phyloP scores from a whole-genome alignment of 1,284 basidiomycete species.

The Flammula alnicola region DNA sequence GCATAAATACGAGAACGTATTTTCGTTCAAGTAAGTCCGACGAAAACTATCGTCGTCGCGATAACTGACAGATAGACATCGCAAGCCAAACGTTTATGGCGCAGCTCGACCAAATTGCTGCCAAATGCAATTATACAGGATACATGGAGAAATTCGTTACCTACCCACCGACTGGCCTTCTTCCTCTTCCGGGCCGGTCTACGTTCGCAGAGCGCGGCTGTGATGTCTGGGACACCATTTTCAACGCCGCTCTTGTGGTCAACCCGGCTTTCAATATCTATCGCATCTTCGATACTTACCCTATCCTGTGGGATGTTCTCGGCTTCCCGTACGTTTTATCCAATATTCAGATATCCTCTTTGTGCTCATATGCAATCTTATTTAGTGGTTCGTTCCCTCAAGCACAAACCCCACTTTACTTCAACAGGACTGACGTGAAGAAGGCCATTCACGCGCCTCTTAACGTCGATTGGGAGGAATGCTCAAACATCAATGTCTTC shows the following conservation, averaged over 20 bases:
- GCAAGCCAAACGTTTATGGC: conserved; percentile 64
- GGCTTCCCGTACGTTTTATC: conserved; percentile 65
- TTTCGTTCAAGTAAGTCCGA: conserved; percentile 64
- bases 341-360: neutral
- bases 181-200: conserved; percentile 63
- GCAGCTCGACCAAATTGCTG: conserved; percentile 57
- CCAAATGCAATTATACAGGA: conserved; percentile 62
- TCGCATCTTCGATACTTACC: conserved; percentile 68
- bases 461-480: conserved; percentile 66
- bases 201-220: conserved; percentile 52
- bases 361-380: neutral
- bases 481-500: conserved; percentile 65
- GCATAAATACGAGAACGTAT: conserved; percentile 69
- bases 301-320: conserved; percentile 73
- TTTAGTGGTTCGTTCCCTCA: conserved; percentile 65
- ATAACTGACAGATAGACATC: neutral
- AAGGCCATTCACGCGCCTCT: conserved; percentile 72
- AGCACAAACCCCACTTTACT: conserved; percentile 59
- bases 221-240: conserved; percentile 69
- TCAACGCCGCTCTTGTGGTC: conserved; percentile 58
- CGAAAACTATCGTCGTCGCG: neutral
- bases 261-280: conserved; percentile 83
- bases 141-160: conserved; percentile 67
- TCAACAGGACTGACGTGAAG: conserved; percentile 74
- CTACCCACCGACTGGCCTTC: conserved; percentile 63